Percentiles rank a stretch among this genome's conserved stretches.
phyloP scores from a whole-genome alignment of 2,329 filamentous ascomycete species.

The Sordariomycetes sp. region DNA sequence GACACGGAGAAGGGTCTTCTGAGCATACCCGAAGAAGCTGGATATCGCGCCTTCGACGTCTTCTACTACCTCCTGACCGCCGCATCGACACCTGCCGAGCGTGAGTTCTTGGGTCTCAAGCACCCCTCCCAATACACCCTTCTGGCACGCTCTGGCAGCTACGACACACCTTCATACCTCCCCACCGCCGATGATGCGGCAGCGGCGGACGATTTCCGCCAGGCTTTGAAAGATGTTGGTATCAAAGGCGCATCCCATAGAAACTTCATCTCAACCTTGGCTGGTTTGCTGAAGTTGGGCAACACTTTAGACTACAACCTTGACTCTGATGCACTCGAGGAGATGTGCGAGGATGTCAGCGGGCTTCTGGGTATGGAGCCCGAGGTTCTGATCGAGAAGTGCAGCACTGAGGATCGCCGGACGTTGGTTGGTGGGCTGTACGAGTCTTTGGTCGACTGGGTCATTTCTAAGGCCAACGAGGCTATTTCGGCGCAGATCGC shows the following conservation, averaged over 20 bases:
- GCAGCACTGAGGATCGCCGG: constrained; percentile 75
- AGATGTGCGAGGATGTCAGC: constrained; percentile 83
- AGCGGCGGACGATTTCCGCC: constrained; percentile 84
- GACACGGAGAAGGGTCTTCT: constrained; percentile 75
- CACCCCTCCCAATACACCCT: constrained; percentile 68
- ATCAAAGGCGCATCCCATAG: constrained; percentile 81
- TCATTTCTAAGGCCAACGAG: constrained; percentile 80
- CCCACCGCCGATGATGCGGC: constrained; percentile 89
- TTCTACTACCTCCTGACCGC: constrained; percentile 95
- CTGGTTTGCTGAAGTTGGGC: constrained; percentile 82
- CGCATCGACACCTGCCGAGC: constrained; percentile 79
- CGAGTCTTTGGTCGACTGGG: constrained; percentile 90
- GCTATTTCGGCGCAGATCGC: constrained; percentile 71
- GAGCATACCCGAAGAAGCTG: constrained; percentile 67
- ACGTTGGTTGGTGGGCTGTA: constrained; percentile 81
- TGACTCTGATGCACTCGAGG: constrained; percentile 75
- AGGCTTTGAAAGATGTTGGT: constrained; percentile 80
- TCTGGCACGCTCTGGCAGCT: constrained; percentile 76
- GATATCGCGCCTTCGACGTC: constrained; percentile 90
- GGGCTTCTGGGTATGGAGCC: constrained; percentile 81
- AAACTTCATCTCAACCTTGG: constrained; percentile 76
- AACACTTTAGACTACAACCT: constrained; percentile 80
- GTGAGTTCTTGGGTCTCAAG: constrained; percentile 79
- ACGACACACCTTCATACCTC: constrained; percentile 76
- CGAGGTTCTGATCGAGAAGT: constrained; percentile 68